These are phyloP conservation scores for Nothophaeocryptopus gaeumannii DNA, from an alignment of 2,329 filamentous ascomycete genomes.

Conservation along the genomic window DNA sequence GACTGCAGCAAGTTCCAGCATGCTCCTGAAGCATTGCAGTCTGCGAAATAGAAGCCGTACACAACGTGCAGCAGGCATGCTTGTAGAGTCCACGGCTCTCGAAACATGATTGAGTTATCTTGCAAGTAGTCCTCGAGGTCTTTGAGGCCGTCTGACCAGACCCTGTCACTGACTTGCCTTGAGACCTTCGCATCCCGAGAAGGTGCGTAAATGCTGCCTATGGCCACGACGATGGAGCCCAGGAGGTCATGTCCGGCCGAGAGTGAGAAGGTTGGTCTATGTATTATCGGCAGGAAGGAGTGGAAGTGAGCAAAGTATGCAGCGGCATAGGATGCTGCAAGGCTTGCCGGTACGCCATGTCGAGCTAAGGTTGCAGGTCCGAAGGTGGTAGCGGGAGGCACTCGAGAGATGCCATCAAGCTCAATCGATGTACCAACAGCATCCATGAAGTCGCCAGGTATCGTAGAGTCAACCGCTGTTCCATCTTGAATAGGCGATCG, in stretches of 20 bases:
- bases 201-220: neutral
- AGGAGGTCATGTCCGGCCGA: neutral
- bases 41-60: constrained; percentile 7
- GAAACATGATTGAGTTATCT: neutral
- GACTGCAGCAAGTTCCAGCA: constrained; percentile 4
- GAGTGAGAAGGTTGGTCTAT: constrained; percentile 1
- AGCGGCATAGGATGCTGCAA: neutral
- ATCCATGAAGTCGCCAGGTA: neutral
- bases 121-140: neutral
- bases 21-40: neutral
- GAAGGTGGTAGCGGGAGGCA: neutral
- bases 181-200: neutral
- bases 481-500: neutral
- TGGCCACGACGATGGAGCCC: constrained; percentile 3
- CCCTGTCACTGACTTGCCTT: neutral
- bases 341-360: neutral
- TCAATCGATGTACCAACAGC: neutral
- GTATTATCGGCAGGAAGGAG: constrained; percentile 5
- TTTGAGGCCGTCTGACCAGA: neutral
- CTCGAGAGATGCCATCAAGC: no score
- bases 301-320: constrained; percentile 5
- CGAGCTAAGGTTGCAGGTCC: neutral
- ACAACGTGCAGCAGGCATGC: constrained; percentile 3
- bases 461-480: neutral
- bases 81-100: neutral